Base-by-base conservation (phyloP, 441 rosid species). In the Populus tomentosa region DNA sequence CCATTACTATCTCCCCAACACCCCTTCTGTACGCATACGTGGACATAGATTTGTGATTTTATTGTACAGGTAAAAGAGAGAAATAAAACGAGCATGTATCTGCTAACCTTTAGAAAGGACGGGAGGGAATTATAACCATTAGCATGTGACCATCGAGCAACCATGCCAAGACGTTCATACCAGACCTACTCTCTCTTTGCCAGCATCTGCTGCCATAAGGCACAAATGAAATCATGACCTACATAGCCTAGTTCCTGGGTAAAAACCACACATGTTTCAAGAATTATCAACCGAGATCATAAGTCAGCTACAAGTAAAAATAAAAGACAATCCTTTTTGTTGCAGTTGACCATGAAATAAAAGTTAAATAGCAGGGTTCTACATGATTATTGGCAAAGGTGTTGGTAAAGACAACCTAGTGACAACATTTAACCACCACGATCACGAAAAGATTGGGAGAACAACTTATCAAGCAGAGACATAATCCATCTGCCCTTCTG, bases 321-420 rank as follows among this genome's bases (percentile, higher is more conserved):
- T 13, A 23, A 40, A 0, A 6, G 30, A 42, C 21, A 36, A 67
- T 42, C 59, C 11, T 16, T 20, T 56, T 69, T 64, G 68, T 77
- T 69, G 81, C 40, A 62, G 72, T 50, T 42, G 32, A 64, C 28
- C 66, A 84, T 30, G 32, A 24, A 53, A 53, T 9, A 9, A 3
- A 64, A 20, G 23, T 18, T 7, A 11, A 56, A 65, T 16, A 66
- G 59, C 2, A 73, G 32, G 66, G 18, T 67, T 40, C 40, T 68
- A 70, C 63, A 32, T 53, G 77, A 71, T 80, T 85, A 80, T 78
- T 78, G 74, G 77, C 64, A 20, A 71, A 74, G 8, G 69, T 40
- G 63, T n/a, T 71, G 23, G 74, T 65, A 56, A 65, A 24, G 75
- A 79, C 76, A 69, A 63, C 72, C 69, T 53, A 70, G 36, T 73